Percentiles rank a stretch among this genome's conserved stretches.
These are phyloP conservation scores for Royoungia palumana DNA, from an alignment of 768 basidiomycete genomes.

Conservation along the genomic window DNA sequence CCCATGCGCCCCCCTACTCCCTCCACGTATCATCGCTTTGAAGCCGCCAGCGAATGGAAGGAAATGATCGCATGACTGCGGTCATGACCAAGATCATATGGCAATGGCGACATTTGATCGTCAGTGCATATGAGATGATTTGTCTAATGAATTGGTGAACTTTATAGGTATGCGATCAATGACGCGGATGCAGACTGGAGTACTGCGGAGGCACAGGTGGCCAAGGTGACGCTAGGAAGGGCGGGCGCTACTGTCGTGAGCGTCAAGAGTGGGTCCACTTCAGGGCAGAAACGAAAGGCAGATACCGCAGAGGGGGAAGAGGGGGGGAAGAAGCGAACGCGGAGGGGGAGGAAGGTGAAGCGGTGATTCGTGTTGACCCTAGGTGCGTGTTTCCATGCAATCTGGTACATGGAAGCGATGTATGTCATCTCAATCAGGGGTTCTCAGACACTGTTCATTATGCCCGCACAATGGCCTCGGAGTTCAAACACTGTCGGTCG, in stretches of 20 bases:
- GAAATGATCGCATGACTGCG: background rate
- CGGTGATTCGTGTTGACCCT: conserved; percentile 18
- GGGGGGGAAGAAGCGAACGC: conserved; percentile 47
- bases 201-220: conserved; percentile 69
- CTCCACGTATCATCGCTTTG: conserved; percentile 7
- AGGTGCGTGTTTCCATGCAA: background rate
- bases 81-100: background rate
- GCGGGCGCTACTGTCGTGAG: conserved; percentile 73
- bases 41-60: background rate
- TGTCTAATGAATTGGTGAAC: background rate
- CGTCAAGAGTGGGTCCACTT: conserved; percentile 47
- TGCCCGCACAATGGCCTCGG: background rate
- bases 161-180: conserved; percentile 69
- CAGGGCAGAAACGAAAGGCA: conserved; percentile 61
- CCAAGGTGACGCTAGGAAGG: conserved; percentile 39
- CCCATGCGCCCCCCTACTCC: background rate
- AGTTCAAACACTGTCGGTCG: too few species aligned
- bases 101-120: background rate
- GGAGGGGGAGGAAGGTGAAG: conserved; percentile 42
- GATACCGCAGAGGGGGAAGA: conserved; percentile 30
- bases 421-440: too few species aligned
- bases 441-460: too few species aligned
- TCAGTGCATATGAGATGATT: background rate
- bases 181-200: conserved; percentile 70
- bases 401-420: too few species aligned